Conservation (phyloP, 1,139 yeast species). For the Saccharomycopsis phalli region DNA sequence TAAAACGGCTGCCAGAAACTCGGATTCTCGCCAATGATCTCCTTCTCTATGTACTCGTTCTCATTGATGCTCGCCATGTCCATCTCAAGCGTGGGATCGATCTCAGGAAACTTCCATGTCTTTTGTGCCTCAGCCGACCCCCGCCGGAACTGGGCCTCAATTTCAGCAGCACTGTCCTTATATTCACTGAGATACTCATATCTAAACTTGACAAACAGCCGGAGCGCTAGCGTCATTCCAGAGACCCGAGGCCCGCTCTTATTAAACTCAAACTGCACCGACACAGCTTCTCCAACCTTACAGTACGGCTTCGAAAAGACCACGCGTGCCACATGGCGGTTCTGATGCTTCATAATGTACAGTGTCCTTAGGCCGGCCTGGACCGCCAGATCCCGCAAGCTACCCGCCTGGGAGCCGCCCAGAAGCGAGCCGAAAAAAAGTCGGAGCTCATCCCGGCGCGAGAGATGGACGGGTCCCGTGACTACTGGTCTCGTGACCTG, state of each 20-base stretch:
- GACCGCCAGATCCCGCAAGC: too few species aligned
- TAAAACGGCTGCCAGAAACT: conserved; percentile 16
- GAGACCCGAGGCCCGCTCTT: conserved; percentile 24
- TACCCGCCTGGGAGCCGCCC: too few species aligned
- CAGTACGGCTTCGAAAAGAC: conserved; percentile 36
- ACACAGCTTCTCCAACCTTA: conserved; percentile 42
- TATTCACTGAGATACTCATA: conserved; percentile 16
- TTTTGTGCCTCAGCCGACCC: conserved; percentile 14
- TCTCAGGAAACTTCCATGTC: conserved; percentile 15
- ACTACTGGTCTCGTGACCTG: conserved; percentile 12
- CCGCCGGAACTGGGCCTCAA: conserved; percentile 9
- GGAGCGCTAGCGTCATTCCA: conserved; percentile 23
- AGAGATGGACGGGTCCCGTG: too few species aligned
- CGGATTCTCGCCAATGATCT: conserved; percentile 11
- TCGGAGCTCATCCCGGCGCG: too few species aligned
- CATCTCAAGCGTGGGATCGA: conserved; percentile 2
- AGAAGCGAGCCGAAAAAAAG: too few species aligned
- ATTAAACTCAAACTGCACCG: conserved; percentile 29
- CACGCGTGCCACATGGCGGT: conserved; percentile 27
- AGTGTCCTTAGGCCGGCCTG: conserved; percentile 25
- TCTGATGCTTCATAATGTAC: conserved; percentile 29
- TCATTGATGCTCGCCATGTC: conserved; percentile 13
- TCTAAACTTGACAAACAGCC: conserved; percentile 19
- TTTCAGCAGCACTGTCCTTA: conserved; percentile 5
- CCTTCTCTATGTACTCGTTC: conserved; percentile 13